These are phyloP conservation scores for Furcasterigmium furcatum DNA, from an alignment of 2,329 filamentous ascomycete genomes.

Conservation along the genomic window DNA sequence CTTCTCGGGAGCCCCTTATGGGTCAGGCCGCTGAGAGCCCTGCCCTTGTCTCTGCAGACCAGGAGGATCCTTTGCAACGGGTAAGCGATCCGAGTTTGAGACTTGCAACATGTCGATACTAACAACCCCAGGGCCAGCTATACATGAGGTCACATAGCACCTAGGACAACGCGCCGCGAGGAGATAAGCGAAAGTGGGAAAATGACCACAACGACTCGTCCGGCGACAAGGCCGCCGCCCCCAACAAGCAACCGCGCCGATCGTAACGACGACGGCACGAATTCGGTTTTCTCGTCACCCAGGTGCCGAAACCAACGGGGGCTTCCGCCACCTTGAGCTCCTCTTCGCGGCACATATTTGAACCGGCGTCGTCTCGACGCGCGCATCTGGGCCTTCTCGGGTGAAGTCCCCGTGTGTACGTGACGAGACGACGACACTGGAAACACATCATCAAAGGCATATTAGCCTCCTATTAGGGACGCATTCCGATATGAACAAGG, in stretches of 20 bases:
- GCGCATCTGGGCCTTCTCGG: background rate
- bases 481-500: background rate
- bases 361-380: background rate
- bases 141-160: constrained; percentile 19
- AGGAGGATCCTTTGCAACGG: constrained; percentile 55
- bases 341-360: constrained; percentile 4
- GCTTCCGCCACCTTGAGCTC: background rate
- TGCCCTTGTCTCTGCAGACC: constrained; percentile 54
- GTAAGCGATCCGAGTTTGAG: constrained; percentile 33
- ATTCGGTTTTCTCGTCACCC: background rate
- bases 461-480: background rate
- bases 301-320: background rate
- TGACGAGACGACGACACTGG: background rate
- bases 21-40: constrained; percentile 59
- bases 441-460: background rate
- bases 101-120: background rate
- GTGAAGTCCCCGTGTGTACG: background rate
- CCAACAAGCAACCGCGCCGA: constrained; percentile 2
- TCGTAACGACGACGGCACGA: background rate
- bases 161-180: constrained; percentile 14
- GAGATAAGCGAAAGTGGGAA: constrained; percentile 15
- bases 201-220: constrained; percentile 4
- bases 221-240: constrained; percentile 1
- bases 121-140: background rate
- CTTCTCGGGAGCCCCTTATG: constrained; percentile 60